These are phyloP conservation scores for Bidens hawaiensis DNA, from an alignment of 140 eudicot species.

Conservation along the genomic window DNA sequence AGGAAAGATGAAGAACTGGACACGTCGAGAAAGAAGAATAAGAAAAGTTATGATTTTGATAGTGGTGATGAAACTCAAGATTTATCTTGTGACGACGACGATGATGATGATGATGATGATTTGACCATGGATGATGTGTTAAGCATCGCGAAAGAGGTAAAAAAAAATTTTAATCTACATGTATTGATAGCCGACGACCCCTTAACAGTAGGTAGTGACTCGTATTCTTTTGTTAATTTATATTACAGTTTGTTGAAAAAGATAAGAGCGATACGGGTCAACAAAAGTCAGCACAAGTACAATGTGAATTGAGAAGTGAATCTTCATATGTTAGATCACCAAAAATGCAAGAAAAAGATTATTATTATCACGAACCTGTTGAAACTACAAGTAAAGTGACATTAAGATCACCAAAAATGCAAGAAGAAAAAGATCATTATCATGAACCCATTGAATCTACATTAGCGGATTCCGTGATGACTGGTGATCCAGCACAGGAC, in stretches of 20 bases:
- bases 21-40: slow-evolving; percentile 9
- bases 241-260: slow-evolving; percentile 51
- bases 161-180: neutral
- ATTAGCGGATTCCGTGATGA: slow-evolving; percentile 15
- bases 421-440: too few relatives aligned
- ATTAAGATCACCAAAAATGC: too few relatives aligned
- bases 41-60: slow-evolving; percentile 5
- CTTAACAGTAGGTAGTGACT: neutral
- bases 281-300: slow-evolving; percentile 22
- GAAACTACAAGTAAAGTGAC: slow-evolving; percentile 20
- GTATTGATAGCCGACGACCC: too few relatives aligned
- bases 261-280: slow-evolving; percentile 23
- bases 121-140: slow-evolving; percentile 58
- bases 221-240: slow-evolving; percentile 1
- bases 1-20: slow-evolving; percentile 21
- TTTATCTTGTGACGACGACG: slow-evolving; percentile 30
- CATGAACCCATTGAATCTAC: slow-evolving; percentile 7
- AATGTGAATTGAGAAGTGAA: slow-evolving; percentile 8
- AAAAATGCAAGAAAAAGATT: slow-evolving; percentile 14
- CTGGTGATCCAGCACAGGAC: slow-evolving; percentile 62
- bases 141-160: slow-evolving; percentile 57
- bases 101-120: slow-evolving; percentile 45
- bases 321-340: slow-evolving; percentile 22
- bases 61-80: slow-evolving; percentile 18
- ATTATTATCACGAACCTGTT: slow-evolving; percentile 12